phyloP scores from a whole-genome alignment of 768 basidiomycete genomes.

The Pleurotus djamor region DNA sequence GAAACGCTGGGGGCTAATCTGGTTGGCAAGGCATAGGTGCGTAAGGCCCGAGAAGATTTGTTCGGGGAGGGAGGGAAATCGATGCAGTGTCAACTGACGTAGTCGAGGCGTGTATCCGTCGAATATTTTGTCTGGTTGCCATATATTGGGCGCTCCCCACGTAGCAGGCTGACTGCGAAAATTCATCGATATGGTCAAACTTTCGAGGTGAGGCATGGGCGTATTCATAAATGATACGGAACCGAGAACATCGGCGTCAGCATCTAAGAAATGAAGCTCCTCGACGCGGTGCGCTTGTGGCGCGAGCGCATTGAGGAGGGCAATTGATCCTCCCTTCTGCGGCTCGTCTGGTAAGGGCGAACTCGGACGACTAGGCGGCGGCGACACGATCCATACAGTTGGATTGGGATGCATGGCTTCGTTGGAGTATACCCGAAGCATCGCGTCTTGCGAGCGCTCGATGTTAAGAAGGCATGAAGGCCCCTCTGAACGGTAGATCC shows the following conservation, averaged over 20 bases:
- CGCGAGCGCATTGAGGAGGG: not conserved
- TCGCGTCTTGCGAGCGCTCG: not conserved
- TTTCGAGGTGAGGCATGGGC: not conserved
- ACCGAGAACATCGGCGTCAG: not conserved
- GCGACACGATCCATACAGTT: not conserved
- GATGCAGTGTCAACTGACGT: not conserved
- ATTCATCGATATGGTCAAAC: slow-evolving; percentile 2
- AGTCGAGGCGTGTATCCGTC: not conserved
- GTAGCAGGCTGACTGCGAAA: not conserved
- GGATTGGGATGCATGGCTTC: not conserved
- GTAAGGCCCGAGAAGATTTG: slow-evolving; percentile 2
- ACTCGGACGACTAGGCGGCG: not conserved
- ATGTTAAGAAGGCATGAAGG: not conserved
- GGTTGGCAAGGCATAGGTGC: not conserved
- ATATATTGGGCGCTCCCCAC: not conserved
- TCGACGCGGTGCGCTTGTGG: not conserved
- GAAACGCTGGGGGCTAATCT: not conserved
- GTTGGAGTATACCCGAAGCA: not conserved
- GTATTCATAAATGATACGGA: not conserved
- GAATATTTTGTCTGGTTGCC: not conserved
- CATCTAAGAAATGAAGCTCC: not conserved
- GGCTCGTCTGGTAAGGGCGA: not conserved
- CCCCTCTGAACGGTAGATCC: not conserved
- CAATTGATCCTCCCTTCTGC: not conserved
- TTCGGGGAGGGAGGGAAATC: not conserved